A percentile compares a stretch with the other conserved stretches of the same genome.
Evolutionary conservation across 306 rosid species (phyloP).

Genomic region (Glycine tomentella): DNA sequence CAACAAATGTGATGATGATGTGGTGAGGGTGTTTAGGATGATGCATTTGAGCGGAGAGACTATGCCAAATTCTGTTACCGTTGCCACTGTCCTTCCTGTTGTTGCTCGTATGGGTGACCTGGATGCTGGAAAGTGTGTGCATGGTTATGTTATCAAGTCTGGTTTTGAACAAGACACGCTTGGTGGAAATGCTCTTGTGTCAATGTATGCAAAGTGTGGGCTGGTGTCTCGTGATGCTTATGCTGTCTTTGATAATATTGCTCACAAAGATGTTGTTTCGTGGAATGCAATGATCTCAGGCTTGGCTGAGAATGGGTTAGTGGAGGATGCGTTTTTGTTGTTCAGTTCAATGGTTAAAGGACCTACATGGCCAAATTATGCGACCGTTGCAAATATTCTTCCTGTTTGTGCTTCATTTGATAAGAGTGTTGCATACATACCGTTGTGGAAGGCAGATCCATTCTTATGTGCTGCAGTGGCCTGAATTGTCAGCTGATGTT

Average conservation of each 20-base stretch:
- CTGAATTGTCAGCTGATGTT: constrained; percentile 63
- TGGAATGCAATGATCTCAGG: constrained; percentile 95
- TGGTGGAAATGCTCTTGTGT: constrained; percentile 76
- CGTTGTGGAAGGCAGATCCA: constrained; percentile 75
- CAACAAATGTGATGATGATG: constrained; percentile 54
- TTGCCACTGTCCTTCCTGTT: constrained; percentile 76
- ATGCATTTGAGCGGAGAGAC: constrained; percentile 67
- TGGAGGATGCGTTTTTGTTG: constrained; percentile 59
- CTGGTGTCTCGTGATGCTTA: constrained; percentile 61
- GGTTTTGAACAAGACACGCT: constrained; percentile 71
- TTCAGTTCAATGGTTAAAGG: constrained; percentile 73
- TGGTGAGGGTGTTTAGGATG: constrained; percentile 59
- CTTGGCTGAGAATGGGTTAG: constrained; percentile 67
- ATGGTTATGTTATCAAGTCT: constrained; percentile 70
- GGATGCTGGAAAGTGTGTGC: constrained; percentile 65
- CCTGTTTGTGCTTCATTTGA: constrained; percentile 71
- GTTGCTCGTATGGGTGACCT: constrained; percentile 65
- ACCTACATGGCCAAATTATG: constrained; percentile 64
- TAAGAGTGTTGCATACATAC: constrained; percentile 53
- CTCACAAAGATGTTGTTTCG: constrained; percentile 67
- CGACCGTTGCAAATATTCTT: constrained; percentile 72
- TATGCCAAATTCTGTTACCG: constrained; percentile 70
- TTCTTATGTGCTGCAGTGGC: constrained; percentile 63
- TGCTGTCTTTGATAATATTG: constrained; percentile 61
- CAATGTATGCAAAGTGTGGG: constrained; percentile 86